Evolutionary conservation across 1,284 basidiomycete genomes (phyloP).

Genomic region (Salmacisia buchloeana): DNA sequence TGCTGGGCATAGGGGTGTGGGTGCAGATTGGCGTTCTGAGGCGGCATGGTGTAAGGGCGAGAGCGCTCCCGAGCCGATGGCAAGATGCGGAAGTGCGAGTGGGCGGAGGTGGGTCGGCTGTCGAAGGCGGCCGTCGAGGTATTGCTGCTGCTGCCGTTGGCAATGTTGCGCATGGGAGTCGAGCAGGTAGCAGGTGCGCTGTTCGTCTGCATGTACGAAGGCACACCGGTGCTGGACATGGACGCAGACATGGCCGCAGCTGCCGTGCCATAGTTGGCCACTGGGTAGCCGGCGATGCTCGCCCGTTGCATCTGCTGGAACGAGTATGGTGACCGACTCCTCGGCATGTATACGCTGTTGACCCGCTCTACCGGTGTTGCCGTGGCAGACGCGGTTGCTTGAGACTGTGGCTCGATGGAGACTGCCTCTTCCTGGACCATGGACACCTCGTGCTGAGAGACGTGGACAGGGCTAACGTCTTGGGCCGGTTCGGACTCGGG

Average conservation of each 20-base stretch:
- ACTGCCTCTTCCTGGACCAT: too few species aligned
- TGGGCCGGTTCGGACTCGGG: too few species aligned
- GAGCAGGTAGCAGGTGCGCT: constrained; percentile 21
- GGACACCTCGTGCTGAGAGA: too few species aligned
- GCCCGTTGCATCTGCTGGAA: constrained; percentile 16
- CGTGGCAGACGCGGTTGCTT: constrained; percentile 17
- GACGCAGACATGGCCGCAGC: constrained; percentile 9
- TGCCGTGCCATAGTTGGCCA: constrained; percentile 9
- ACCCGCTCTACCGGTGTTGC: background rate
- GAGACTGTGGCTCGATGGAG: constrained; percentile 20
- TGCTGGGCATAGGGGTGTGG: background rate
- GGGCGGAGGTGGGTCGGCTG: constrained; percentile 20
- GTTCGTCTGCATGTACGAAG: constrained; percentile 4
- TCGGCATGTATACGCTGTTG: constrained; percentile 9
- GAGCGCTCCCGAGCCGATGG: constrained; percentile 27
- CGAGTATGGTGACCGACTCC: constrained; percentile 16
- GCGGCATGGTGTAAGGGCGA: constrained; percentile 34
- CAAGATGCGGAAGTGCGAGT: constrained; percentile 13
- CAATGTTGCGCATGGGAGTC: constrained; percentile 22
- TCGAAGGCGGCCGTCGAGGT: constrained; percentile 16
- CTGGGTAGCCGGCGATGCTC: constrained; percentile 26
- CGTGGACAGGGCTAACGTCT: too few species aligned
- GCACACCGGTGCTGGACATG: background rate
- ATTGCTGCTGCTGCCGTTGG: constrained; percentile 16
- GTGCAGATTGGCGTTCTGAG: constrained; percentile 16